A percentile compares a stretch with the other conserved stretches of the same genome.
Conservation (phyloP, 164 flowering plant species). For the Brasenia schreberi region DNA sequence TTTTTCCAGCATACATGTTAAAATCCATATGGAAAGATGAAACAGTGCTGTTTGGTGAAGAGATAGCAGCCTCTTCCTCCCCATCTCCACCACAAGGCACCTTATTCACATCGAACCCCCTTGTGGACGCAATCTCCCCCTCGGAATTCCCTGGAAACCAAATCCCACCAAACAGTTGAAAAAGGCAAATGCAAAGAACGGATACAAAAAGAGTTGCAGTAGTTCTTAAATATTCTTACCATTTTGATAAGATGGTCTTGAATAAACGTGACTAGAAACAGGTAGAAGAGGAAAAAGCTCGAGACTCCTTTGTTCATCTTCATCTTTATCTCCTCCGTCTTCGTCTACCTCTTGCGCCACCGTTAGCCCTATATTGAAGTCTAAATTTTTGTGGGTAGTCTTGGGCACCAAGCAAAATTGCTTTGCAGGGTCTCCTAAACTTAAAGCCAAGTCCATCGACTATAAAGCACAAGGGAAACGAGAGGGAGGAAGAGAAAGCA, state of each 20-base stretch:
- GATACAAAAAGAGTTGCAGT: too few species aligned
- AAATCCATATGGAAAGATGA: conserved; percentile 60
- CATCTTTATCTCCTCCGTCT: conserved; percentile 31
- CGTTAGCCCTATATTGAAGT: neutral
- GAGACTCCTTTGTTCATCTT: conserved; percentile 12
- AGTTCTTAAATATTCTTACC: conserved; percentile 13
- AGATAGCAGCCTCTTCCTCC: conserved; percentile 32
- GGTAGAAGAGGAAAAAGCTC: conserved; percentile 40
- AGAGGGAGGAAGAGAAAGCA: too few species aligned
- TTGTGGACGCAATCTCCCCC: conserved; percentile 13
- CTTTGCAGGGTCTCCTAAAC: conserved; percentile 40
- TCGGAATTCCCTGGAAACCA: conserved; percentile 17
- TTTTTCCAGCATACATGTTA: conserved; percentile 20
- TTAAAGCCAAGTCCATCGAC: conserved; percentile 53
- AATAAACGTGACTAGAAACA: conserved; percentile 20
- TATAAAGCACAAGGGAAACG: too few species aligned
- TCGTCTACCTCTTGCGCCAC: conserved; percentile 7
- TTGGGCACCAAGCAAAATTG: conserved; percentile 25
- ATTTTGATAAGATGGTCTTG: conserved; percentile 22
- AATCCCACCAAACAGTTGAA: neutral
- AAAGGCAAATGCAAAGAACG: neutral
- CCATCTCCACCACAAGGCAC: conserved; percentile 21
- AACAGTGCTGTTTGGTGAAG: conserved; percentile 48
- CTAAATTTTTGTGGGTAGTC: neutral
- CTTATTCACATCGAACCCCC: conserved; percentile 40